phyloP scores from a whole-genome alignment of 257 asterid species.

The Solanum ossicruentum region DNA sequence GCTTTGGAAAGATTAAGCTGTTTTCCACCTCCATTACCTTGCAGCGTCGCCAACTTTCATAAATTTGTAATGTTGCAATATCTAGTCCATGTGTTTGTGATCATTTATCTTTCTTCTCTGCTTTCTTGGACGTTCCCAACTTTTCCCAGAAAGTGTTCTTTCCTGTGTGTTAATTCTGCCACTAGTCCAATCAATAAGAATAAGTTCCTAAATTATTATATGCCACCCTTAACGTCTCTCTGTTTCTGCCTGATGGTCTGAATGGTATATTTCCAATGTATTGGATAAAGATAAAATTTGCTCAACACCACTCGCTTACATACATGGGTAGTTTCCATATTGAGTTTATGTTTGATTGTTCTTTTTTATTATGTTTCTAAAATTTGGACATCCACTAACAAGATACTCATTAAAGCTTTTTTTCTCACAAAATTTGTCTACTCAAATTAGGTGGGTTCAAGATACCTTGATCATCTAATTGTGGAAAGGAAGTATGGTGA shows the following conservation, averaged over 20 bases:
- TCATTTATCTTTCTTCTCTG: not conserved
- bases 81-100: not conserved
- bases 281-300: not conserved
- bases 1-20: not conserved
- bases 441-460: constrained; percentile 68
- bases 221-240: not conserved
- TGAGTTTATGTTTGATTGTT: not conserved
- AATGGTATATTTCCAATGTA: not conserved
- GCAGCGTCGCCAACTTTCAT: not conserved
- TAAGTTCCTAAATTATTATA: not conserved
- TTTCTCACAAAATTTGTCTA: not conserved
- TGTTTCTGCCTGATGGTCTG: not conserved
- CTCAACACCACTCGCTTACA: not conserved
- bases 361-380: not conserved
- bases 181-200: not conserved
- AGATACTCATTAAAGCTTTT: not conserved
- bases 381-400: not conserved
- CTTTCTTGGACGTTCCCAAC: not conserved
- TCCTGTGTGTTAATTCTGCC: not conserved
- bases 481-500: constrained; percentile 92
- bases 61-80: not conserved
- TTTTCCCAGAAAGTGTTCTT: not conserved
- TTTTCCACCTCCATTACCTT: not conserved
- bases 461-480: constrained; percentile 91
- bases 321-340: not conserved